Evolutionary conservation across 805 yeast genomes (phyloP), one percentile per base, ranked within the genome.

Genomic region (Metschnikowia sp.): DNA sequence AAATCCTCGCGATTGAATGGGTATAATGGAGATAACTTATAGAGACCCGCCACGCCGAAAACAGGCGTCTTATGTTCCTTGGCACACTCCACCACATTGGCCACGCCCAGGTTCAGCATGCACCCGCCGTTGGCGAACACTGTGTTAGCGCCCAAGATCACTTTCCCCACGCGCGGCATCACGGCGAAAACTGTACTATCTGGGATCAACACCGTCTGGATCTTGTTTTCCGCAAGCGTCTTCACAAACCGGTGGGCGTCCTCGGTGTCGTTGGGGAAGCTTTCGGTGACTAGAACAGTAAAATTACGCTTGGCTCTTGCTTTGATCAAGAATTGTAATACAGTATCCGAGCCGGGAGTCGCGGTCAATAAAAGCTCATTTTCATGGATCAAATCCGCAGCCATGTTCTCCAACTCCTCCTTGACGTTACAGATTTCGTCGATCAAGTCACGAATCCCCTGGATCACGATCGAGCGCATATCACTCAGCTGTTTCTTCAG

Each of bases 51-150:
- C 41, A 91, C 94, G 1, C 94, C 91, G 64, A 94, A 86, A 5
- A 94, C 98, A 0, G 99, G 99, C n/a, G 97, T 92, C 62, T 82
- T 80, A 65, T 88, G 92, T 61, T 88, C 96, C 62, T 87, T 88
- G 28, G 99, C 99, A 69, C 96, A 88, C 68, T 91, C 96, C 56
- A 95, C 91, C 10, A 90, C 97, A 41, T 90, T 79, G 29, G 96
- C 87, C 29, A 88, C 96, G 44, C 99, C 99, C 1, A 96, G 82
- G 26, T 86, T 81, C 2, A 96, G 82, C 41, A 89, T 80, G 55
- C 96, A 86, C 10, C 98, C 97, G 50, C 99, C 99, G 62, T 94
- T 94, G 44, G 96, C 96, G 64, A 94, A 86, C 5, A 94, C 97
- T 0, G 96, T 82, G 51, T 87, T 79, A 5, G 98, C 86, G 34